phyloP scores from a whole-genome alignment of 1,284 basidiomycete species.

The Mycosarcoma maydis region DNA sequence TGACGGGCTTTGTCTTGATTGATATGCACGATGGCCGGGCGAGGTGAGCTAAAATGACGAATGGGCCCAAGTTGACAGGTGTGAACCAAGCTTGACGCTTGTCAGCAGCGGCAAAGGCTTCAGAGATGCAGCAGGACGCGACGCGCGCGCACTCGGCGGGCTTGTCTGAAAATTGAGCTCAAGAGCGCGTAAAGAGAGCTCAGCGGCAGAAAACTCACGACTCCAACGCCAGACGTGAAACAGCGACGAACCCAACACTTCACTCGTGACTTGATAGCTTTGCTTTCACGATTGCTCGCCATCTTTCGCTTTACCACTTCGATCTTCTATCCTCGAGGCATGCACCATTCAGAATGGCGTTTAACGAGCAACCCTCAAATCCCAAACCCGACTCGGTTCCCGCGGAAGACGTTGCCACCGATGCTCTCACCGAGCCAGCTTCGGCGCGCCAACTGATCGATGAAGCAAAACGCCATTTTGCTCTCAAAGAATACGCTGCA shows the following conservation, averaged over 20 bases:
- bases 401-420: constrained; percentile 1
- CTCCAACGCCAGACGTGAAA: not conserved
- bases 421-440: not conserved
- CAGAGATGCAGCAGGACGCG: constrained; percentile 20
- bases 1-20: too few relatives aligned
- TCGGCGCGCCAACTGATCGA: constrained; percentile 50
- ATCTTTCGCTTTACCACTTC: not conserved
- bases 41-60: too few relatives aligned
- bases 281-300: too few relatives aligned
- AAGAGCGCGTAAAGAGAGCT: constrained; percentile 14
- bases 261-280: too few relatives aligned
- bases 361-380: constrained; percentile 42
- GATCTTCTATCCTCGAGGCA: constrained; percentile 1
- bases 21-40: too few relatives aligned
- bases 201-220: not conserved
- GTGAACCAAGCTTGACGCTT: not conserved
- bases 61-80: constrained; percentile 1
- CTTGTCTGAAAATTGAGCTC: not conserved
- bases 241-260: constrained; percentile 20
- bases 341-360: constrained; percentile 21
- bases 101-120: too few relatives aligned
- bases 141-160: constrained; percentile 10
- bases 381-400: constrained; percentile 7
- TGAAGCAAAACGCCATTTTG: constrained; percentile 56
- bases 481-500: constrained; percentile 53